Percentiles rank a stretch among this genome's conserved stretches.
Evolutionary conservation across 2,329 filamentous ascomycete genomes (phyloP).

Genomic region (Trichoderma simmonsii): DNA sequence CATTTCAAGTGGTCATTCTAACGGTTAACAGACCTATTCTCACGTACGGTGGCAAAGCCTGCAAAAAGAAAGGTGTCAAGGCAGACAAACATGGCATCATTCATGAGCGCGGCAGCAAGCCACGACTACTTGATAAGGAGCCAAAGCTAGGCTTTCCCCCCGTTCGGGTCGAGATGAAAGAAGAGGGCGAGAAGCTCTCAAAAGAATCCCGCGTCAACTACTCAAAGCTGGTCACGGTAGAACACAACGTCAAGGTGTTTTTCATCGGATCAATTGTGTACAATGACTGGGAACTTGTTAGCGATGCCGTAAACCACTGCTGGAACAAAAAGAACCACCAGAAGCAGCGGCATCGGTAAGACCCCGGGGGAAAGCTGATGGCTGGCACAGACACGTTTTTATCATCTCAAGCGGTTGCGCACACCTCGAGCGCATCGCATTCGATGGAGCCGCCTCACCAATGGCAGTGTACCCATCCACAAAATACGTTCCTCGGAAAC

Average conservation of each 20-base stretch:
- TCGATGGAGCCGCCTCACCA: constrained; percentile 15
- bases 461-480: constrained; percentile 23
- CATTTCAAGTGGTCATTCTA: background rate
- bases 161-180: constrained; percentile 43
- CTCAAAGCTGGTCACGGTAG: constrained; percentile 53
- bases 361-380: background rate
- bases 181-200: constrained; percentile 44
- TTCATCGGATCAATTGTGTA: constrained; percentile 50
- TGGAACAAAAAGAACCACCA: constrained; percentile 46
- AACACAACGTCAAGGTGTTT: constrained; percentile 56
- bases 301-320: constrained; percentile 46
- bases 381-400: constrained; percentile 21
- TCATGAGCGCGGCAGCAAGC: constrained; percentile 35
- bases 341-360: constrained; percentile 28
- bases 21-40: constrained; percentile 46
- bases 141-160: constrained; percentile 47
- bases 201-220: constrained; percentile 56
- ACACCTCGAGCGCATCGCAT: constrained; percentile 6
- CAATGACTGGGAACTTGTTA: constrained; percentile 41
- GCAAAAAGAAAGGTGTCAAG: constrained; percentile 52
- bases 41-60: constrained; percentile 52
- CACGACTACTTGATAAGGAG: constrained; percentile 39
- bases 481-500: constrained; percentile 32
- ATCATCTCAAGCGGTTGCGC: constrained; percentile 7
- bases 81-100: constrained; percentile 53